These are phyloP conservation scores for Chaetothyriales sp. DNA, from an alignment of 2,329 filamentous ascomycete genomes.

Conservation along the genomic window DNA sequence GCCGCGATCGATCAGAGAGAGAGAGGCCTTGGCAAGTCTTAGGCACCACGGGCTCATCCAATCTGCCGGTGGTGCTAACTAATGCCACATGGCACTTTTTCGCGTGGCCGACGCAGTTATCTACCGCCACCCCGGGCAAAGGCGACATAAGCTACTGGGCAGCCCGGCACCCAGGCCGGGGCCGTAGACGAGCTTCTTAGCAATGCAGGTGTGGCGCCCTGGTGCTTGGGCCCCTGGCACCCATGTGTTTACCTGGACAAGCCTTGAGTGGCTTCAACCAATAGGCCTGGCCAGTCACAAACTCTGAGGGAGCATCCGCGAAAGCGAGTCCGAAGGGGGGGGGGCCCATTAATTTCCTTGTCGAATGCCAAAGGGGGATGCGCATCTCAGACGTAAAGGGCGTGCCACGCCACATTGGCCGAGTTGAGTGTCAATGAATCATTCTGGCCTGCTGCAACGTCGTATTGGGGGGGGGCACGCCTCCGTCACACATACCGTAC, in stretches of 20 bases:
- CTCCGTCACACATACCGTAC: too few relatives aligned
- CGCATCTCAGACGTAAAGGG: not conserved
- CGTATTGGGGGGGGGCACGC: too few relatives aligned
- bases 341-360: not conserved
- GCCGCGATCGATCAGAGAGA: not conserved
- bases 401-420: not conserved
- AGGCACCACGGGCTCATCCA: not conserved
- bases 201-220: not conserved
- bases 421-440: too few relatives aligned
- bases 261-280: not conserved
- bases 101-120: too few relatives aligned
- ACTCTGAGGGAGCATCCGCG: not conserved
- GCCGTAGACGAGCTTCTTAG: not conserved
- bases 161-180: too few relatives aligned
- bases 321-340: not conserved
- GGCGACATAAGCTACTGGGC: not conserved
- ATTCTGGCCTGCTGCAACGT: too few relatives aligned
- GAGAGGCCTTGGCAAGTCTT: not conserved
- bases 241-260: not conserved
- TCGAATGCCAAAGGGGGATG: not conserved
- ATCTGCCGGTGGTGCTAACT: not conserved
- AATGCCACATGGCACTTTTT: not conserved
- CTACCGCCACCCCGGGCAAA: not conserved
- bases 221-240: not conserved
- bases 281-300: not conserved